phyloP scores from a whole-genome alignment of 2,329 filamentous ascomycete species.

The Botryosphaeria dothidea region DNA sequence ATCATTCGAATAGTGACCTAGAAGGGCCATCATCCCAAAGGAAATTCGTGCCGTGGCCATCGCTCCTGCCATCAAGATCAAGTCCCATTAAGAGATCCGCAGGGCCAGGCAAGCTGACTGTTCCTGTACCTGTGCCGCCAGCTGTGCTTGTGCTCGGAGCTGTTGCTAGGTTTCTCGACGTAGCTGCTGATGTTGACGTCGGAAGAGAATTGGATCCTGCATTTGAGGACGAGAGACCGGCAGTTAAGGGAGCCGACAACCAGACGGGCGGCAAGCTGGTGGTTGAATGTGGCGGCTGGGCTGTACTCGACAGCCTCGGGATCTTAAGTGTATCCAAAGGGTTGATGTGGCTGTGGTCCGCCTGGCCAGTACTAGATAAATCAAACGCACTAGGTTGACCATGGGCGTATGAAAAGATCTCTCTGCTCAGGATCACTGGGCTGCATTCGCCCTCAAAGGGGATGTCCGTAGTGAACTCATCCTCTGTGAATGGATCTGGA shows the following conservation, averaged over 20 bases:
- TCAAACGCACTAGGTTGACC: background rate
- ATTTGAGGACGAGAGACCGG: background rate
- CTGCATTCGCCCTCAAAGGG: conserved; percentile 26
- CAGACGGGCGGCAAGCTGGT: conserved; percentile 13
- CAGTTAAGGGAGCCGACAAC: conserved; percentile 15
- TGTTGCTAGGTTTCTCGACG: background rate
- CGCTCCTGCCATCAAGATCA: conserved; percentile 23
- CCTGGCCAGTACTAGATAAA: background rate
- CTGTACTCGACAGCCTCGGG: conserved; percentile 21
- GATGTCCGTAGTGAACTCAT: conserved; percentile 21
- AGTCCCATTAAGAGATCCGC: conserved; percentile 34
- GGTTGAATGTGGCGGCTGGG: conserved; percentile 8
- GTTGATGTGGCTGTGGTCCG: conserved; percentile 28
- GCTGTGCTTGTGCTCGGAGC: conserved; percentile 1
- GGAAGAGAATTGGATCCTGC: background rate
- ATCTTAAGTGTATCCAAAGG: conserved; percentile 32
- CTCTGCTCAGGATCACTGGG: conserved; percentile 37
- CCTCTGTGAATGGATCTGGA: conserved; percentile 25
- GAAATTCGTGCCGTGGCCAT: conserved; percentile 8
- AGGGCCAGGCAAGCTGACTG: conserved; percentile 35
- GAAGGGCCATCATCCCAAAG: conserved; percentile 2
- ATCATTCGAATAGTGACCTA: background rate
- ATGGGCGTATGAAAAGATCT: conserved; percentile 42
- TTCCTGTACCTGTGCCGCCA: conserved; percentile 12
- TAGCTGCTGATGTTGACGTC: background rate